Base-by-base conservation (phyloP, 2,329 filamentous ascomycete genomes). In the Penicillium fuscoglaucum region DNA sequence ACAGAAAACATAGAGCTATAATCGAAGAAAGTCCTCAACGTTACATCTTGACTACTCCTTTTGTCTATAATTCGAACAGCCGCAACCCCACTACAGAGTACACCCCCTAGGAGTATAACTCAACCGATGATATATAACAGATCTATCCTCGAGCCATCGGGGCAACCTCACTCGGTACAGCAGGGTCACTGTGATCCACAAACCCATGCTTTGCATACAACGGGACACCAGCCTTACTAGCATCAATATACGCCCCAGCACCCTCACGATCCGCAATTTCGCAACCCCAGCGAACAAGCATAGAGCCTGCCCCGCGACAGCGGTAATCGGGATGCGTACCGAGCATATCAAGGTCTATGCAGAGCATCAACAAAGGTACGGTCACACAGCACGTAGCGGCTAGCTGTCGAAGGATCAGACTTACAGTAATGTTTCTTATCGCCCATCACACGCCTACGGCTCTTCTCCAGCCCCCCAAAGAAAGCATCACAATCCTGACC, bases 261-360 rank as follows among this genome's bases (percentile, higher is more conserved):
- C 71, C 69, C 24, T 71, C 67, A 24, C 62, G 66, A 55, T 72
- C 71, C 2, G 75, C 73, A 28, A 77, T 65, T 37, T 78, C 74
- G 13, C 76, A 63, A 0, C 73, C 74, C 70, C 71, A 75, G 55
- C 69, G 66, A n/a, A 78, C 62, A 35, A 80, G 66, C 66, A 77
- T 69, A 7, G 67, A 66, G 3, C 71, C 77, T 1, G 77, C 77
- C 1, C 76, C 78, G n/a, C 75, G 74, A 8, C 72, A 61, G 49
- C 77, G 73, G 49, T 78, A 74, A 13, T 76, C 69, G 0, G 78
- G 78, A 54, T 78, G 72, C n/a, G 77, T 77, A n/a, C 70, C 69
- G 5, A 80, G 68, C 33, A 70, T 60, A 9, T 72, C 66, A 12
- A 79, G 68, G 59, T 77, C 78, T 78, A 33, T 21, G 5, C 17